Evolutionary conservation across 768 basidiomycete species (phyloP), one percentile per base, ranked within the genome.

Genomic region (Lepiota venenata): DNA sequence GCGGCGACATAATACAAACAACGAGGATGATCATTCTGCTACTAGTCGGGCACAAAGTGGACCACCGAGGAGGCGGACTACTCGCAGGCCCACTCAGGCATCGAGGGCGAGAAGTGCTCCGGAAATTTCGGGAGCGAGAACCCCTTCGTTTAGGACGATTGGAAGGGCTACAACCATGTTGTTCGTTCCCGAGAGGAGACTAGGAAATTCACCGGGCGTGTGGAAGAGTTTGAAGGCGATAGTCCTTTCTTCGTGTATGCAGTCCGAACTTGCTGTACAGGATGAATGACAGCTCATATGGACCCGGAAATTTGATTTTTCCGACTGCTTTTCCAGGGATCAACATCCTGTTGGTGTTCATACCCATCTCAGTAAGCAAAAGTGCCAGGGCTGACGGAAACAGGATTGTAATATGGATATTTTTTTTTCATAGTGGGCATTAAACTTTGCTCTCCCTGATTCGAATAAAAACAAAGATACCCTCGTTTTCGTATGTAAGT

Each of bases 401-500:
- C 10, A n/a, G 4, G 1, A n/a, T 20, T 27, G 47, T 32, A 32
- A 32, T 32, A 37, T 32, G n/a, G 8, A 18, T 18, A 20, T 42
- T 41, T 40, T 12, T 40, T 47, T n/a, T 21, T 40, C 37, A 15
- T 58, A 91, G 88, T 91, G 88, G 89, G 85, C 78, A 2, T 71
- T 91, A 2, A 73, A 90, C 67, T 91, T 87, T 46, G 76, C 77
- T 0, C 56, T 82, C 25, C 73, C 76, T 1, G 54, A 61, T 22
- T 61, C 66, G 2, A 57, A 64, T 47, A 57, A 50, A 29, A 75
- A 69, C 44, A 69, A 71, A 56, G 67, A 88, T 61, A 88, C 83
- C 6, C 68, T 90, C 12, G 70, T 90, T 56, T 91, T 91, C 56
- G 74, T 91, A 56, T 85, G 91, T 91, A 62, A 62, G 88, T 75